Conservation (phyloP, 1,284 basidiomycete species). For the Rhodotorula glutinis region DNA sequence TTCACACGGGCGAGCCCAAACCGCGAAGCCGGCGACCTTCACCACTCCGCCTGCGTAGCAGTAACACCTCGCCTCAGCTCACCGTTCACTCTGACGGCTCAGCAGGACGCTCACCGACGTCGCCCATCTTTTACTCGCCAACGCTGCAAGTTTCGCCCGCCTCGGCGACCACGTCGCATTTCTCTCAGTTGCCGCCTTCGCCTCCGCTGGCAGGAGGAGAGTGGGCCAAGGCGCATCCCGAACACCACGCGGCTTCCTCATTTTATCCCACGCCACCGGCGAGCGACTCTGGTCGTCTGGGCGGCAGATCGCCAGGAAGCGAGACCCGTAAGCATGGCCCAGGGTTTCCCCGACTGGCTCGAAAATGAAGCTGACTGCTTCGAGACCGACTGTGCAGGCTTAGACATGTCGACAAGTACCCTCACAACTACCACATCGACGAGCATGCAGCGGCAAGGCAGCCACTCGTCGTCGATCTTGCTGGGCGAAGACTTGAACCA, state of each 20-base stretch:
- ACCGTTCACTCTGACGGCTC: not conserved
- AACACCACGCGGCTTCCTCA: not conserved
- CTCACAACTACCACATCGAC: not conserved
- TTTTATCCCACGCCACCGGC: conserved; percentile 27
- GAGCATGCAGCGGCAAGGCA: not conserved
- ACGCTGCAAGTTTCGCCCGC: conserved; percentile 5
- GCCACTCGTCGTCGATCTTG: conserved; percentile 21
- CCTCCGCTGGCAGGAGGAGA: conserved; percentile 15
- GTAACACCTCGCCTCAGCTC: conserved; percentile 8
- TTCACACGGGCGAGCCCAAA: conserved; percentile 3
- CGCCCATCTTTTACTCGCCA: conserved; percentile 22
- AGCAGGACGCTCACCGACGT: conserved; percentile 1
- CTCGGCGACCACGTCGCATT: conserved; percentile 14
- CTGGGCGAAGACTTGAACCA: conserved; percentile 27
- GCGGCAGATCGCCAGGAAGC: conserved; percentile 6
- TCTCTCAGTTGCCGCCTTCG: conserved; percentile 23
- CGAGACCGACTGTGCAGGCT: not conserved
- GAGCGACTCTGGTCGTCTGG: conserved; percentile 11
- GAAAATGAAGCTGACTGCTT: no score
- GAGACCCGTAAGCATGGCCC: conserved; percentile 3
- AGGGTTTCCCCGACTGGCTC: no score
- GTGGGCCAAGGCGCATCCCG: not conserved
- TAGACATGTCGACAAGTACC: not conserved
- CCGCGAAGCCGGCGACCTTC: conserved; percentile 1
- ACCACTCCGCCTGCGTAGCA: conserved; percentile 1